phyloP scores from a whole-genome alignment of 2,329 filamentous ascomycete genomes.

The Neurospora crassa region DNA sequence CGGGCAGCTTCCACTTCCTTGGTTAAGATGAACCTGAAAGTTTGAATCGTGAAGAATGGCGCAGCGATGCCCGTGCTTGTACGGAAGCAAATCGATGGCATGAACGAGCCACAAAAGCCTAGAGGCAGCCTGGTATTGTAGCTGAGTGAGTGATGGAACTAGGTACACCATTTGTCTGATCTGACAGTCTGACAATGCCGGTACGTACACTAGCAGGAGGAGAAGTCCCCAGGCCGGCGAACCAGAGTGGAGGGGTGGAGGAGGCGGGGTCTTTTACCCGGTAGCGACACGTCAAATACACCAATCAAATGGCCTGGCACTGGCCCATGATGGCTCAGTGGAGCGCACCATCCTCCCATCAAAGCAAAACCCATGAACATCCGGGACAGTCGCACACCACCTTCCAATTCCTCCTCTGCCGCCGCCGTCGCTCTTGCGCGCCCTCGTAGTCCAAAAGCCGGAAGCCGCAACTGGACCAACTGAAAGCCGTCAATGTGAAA shows the following conservation, averaged over 20 bases:
- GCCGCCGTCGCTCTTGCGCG: neutral
- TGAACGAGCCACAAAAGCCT: neutral
- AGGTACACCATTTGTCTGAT: neutral
- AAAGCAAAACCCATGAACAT: neutral
- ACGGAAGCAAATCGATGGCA: neutral
- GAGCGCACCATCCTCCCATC: neutral
- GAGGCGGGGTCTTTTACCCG: slow-evolving; percentile 14
- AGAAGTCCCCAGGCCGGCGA: neutral
- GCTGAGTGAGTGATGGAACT: neutral
- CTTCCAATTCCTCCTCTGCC: neutral
- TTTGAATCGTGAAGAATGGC: neutral
- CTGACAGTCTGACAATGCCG: neutral
- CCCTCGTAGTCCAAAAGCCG: neutral
- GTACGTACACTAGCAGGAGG: neutral
- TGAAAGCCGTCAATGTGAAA: neutral
- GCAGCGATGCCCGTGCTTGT: neutral
- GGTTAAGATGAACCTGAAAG: neutral
- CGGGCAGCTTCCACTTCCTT: neutral
- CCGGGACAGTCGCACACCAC: neutral
- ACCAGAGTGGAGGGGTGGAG: slow-evolving; percentile 4
- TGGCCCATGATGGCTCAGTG: neutral
- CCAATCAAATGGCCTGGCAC: slow-evolving; percentile 5
- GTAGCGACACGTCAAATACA: slow-evolving; percentile 6
- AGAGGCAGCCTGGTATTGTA: neutral
- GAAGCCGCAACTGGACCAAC: neutral